Percentiles rank a stretch among this genome's conserved stretches.
Evolutionary conservation across 345 rosid species (phyloP).

Genomic region (Jatropha curcas): DNA sequence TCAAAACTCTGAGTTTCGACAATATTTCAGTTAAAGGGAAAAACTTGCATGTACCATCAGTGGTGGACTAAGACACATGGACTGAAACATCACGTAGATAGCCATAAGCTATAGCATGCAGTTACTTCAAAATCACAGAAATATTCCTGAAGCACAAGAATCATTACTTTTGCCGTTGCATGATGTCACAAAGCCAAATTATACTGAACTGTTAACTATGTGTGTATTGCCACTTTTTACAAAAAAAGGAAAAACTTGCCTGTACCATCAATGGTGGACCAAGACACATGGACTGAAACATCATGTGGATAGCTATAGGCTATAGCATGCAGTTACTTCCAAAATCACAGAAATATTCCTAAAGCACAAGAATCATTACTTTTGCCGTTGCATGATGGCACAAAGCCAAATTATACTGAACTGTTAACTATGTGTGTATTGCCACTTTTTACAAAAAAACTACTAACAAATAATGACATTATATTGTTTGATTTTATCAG

Average conservation of each 20-base stretch:
- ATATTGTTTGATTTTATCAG: background rate
- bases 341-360: background rate
- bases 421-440: background rate
- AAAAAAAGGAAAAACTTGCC: too few species aligned
- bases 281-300: too few species aligned
- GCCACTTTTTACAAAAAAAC: background rate
- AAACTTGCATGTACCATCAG: too few species aligned
- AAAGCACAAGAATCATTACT: background rate
- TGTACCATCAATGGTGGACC: too few species aligned
- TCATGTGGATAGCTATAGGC: too few species aligned
- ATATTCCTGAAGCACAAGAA: background rate
- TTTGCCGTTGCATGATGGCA: background rate
- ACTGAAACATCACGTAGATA: too few species aligned
- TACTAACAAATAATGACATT: slow-evolving; percentile 11
- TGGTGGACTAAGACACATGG: too few species aligned
- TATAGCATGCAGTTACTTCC: background rate
- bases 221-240: background rate
- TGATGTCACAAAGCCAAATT: background rate
- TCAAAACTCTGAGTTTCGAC: too few species aligned
- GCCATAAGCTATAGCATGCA: too few species aligned
- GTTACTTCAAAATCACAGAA: background rate
- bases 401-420: background rate
- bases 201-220: background rate
- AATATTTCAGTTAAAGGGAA: too few species aligned
- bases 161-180: background rate